Evolutionary conservation across 106 monocot genomes (phyloP), one percentile per base, ranked within the genome.

Genomic region (Dactylorhiza incarnata): DNA sequence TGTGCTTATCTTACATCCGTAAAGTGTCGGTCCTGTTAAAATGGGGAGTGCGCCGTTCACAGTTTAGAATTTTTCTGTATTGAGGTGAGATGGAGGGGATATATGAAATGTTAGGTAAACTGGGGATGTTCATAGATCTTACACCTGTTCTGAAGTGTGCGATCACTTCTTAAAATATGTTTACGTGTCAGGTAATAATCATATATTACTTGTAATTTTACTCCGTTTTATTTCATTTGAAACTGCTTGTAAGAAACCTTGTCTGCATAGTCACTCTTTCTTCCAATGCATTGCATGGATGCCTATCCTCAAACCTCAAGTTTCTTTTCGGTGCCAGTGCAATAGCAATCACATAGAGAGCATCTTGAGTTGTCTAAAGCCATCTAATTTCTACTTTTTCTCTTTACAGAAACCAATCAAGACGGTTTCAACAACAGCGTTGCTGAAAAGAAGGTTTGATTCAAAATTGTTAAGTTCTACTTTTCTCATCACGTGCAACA

Each of bases 341-440:
- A 10, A 23, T 52, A 52, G 3, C 52, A 11, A 37, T 37, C 37
- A 5, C 69, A 25, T 67, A 16, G 13, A 16, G 67, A 25, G 11
- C 53, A 20, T 43, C 19, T 6, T 2, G 0, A 20, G 15, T 48
- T 48, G 24, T 47, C 6, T 43, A 23, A 63, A 45, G 48, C 5
- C 4, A 9, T 44, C 12, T 72, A 37, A 74, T 61, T 16, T 66
- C n/a, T 19, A 13, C 13, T 79, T 78, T 16, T 61, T 51, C 72
- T 12, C 59, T 85, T 85, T 73, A 80, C 87, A 97, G 96, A 93
- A 78, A 87, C 84, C 29, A 93, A 94, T 83, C 77, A 85, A 13
- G 96, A 93, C 9, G 77, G 93, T 55, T 97, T 97, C 82, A 97
- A 97, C 87, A 97, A 91, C 78, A 97, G 91, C 68, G 96, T 97